phyloP scores from a whole-genome alignment of 2,329 filamentous ascomycete species.

The Coniosporium tulheliwenetii region DNA sequence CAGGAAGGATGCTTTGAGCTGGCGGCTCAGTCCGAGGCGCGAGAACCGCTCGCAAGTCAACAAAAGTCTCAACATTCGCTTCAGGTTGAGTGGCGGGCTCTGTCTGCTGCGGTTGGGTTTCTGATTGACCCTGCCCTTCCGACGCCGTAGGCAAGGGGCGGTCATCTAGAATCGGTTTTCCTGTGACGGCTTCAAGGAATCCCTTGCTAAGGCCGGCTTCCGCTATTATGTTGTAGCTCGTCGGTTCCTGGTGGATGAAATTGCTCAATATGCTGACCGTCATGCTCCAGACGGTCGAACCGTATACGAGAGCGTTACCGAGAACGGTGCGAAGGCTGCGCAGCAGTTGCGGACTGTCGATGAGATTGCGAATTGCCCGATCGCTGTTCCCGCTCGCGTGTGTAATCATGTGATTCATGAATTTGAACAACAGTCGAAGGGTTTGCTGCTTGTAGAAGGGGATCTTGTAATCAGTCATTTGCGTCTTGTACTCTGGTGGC shows the following conservation, averaged over 20 bases:
- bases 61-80: slow-evolving; percentile 12
- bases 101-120: slow-evolving; percentile 3
- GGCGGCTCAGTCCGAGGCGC: no score
- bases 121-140: neutral
- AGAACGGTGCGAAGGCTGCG: slow-evolving; percentile 68
- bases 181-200: slow-evolving; percentile 66
- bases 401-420: slow-evolving; percentile 89
- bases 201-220: slow-evolving; percentile 83
- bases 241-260: slow-evolving; percentile 98
- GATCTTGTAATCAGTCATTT: slow-evolving; percentile 81
- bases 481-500: slow-evolving; percentile 54
- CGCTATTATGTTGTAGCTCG: slow-evolving; percentile 88
- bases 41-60: slow-evolving; percentile 10
- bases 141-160: slow-evolving; percentile 7
- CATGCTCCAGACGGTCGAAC: slow-evolving; percentile 90
- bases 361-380: slow-evolving; percentile 76
- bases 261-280: slow-evolving; percentile 82
- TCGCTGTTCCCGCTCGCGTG: slow-evolving; percentile 73
- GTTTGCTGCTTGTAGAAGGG: slow-evolving; percentile 89
- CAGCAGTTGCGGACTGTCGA: slow-evolving; percentile 79
- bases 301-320: slow-evolving; percentile 63
- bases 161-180: slow-evolving; percentile 19
- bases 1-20: slow-evolving; percentile 67
- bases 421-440: slow-evolving; percentile 86
- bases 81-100: slow-evolving; percentile 6